Base-by-base conservation (phyloP, 192 early-diverging fungal species). In the Podila epigama region DNA sequence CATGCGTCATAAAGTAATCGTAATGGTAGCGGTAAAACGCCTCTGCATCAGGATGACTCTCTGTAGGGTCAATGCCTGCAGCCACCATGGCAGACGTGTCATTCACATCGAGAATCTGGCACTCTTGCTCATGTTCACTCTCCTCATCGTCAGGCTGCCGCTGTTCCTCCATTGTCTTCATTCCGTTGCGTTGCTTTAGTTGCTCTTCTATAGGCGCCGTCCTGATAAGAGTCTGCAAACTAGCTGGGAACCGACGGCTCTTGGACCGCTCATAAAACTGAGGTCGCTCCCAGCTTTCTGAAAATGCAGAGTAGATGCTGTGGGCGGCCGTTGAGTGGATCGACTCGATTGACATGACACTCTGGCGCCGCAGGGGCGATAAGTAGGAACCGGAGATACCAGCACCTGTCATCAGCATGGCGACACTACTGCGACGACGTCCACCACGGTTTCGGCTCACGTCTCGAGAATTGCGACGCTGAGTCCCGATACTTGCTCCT, bases 231-330 rank as follows among this genome's bases (percentile, higher is more conserved):
- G 28, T 33, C 41, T 63, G 69, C 1, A 70, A 8, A 20, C 54
- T 58, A 11, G 7, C 35, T 0, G 69, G 69, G 28, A 39, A 70
- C 42, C 60, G 52, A 4, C 13, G 44, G 28, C 69, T 70, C 60
- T 50, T 70, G n/a, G 69, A 57, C 20, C 39, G 55, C 13, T 53
- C 44, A 25, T 39, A 70, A 33, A 57, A 70, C 5, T 36, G 18
- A 0, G 69, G 69, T 1, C 69, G 60, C n/a, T 63, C 54, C 69
- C 69, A 70, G 12, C 56, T 52, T 34, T 62, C 69, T 4, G 69
- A 70, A 22, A 70, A 54, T 12, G 36, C 42, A 18, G 68, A 62
- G 41, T 70, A 70, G 53, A 70, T 48, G 10, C 68, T 70, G 40
- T 56, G 53, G n/a, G 60, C 48, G 25, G 57, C 20, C 16, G 59